Evolutionary conservation across 345 rosid genomes (phyloP), one percentile per base, ranked within the genome.

Genomic region (Aurinia saxatilis): DNA sequence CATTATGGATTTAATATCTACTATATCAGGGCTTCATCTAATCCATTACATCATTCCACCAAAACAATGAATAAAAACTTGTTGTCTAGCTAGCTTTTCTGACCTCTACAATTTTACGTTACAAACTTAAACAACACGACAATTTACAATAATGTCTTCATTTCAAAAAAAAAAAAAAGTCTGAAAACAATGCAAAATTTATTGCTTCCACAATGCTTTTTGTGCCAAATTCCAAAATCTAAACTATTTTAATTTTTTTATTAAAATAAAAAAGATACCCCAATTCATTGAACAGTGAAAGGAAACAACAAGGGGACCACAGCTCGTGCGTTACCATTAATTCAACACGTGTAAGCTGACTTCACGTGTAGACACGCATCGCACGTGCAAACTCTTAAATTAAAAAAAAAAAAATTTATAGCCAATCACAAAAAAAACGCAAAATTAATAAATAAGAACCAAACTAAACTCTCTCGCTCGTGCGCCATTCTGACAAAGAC

Each of bases 261-360:
- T 2, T 8, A 34, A 9, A 9, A 12, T 5, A 10, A 13, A 47
- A 6, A 9, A 48, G 35, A 61, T 47, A 63, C 47, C 33, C 40
- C 1, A 57, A 57, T 63, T 39, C 70, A 71, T 12, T 71, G 75
- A 56, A 63, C 7, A 70, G 69, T 16, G 74, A 27, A 48, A 12
- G 48, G 54, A 39, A 41, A 33, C 45, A 49, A 60, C 8, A 25
- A 10, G 12, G 65, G 70, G 71, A 71, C 71, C 75, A 71, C 61
- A 41, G 75, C 71, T 71, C 70, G 70, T 64, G 66, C 71, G 60
- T 50, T 57, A 64, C n/a, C 66, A 65, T 65, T 25, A 71, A 64
- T 41, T 15, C 1, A 54, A 71, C 71, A 65, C 71, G 75, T 71
- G 66, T 34, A 35, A 71, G 70, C 69, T 57, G 66, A 71, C 75